Conservation (phyloP, 805 yeast species). For the Candida maesae region DNA sequence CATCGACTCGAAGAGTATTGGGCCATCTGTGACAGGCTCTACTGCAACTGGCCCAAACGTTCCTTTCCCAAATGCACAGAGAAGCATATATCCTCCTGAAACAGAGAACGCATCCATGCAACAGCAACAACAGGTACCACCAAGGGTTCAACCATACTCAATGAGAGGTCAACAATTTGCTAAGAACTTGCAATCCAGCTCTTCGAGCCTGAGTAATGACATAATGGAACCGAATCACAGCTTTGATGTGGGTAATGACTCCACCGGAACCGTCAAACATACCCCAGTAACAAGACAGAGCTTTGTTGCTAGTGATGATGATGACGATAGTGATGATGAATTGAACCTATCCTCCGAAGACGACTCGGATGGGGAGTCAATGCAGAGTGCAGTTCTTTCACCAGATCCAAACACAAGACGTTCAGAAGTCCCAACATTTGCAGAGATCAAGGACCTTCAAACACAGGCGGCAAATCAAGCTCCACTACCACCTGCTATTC, state of each 20-base stretch:
- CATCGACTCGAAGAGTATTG: neutral
- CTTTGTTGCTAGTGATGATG: neutral
- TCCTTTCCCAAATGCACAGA: neutral
- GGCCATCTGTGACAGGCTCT: neutral
- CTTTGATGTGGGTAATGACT: neutral
- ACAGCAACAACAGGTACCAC: neutral
- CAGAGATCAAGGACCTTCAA: neutral
- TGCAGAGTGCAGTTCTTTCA: conserved; percentile 17
- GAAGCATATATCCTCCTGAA: too few relatives aligned
- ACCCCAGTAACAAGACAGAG: conserved; percentile 2
- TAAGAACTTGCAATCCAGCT: too few relatives aligned
- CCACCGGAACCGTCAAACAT: conserved; percentile 3
- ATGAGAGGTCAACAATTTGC: neutral
- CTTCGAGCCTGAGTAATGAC: too few relatives aligned
- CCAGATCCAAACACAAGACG: conserved; percentile 7
- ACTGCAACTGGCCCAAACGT: neutral
- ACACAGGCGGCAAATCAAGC: neutral
- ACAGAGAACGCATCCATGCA: too few relatives aligned
- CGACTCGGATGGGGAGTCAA: conserved; percentile 18
- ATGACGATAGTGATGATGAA: conserved; percentile 15
- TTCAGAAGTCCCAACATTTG: conserved; percentile 3
- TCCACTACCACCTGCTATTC: conserved; percentile 4
- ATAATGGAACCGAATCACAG: too few relatives aligned
- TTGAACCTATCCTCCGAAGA: conserved; percentile 12
- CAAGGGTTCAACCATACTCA: neutral